These are phyloP conservation scores for Garcia nutans DNA, from an alignment of 345 rosid genomes.

Conservation along the genomic window DNA sequence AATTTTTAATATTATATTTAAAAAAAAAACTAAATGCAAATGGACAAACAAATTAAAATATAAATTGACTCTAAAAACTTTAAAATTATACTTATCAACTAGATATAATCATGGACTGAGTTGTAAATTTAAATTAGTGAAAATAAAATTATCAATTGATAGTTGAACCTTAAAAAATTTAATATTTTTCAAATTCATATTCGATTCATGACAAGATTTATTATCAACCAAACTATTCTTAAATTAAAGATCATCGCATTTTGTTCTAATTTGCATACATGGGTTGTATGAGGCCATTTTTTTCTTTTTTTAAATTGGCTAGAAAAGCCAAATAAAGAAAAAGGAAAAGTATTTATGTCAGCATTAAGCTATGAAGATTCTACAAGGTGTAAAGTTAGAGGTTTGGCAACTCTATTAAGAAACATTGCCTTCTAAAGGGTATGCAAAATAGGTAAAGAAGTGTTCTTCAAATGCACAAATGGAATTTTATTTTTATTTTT, in stretches of 20 bases:
- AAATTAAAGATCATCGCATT: neutral
- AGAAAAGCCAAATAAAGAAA: neutral
- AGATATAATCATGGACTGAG: too few relatives aligned
- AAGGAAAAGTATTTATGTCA: neutral
- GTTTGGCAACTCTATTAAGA: conserved; percentile 17
- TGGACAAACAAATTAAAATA: too few relatives aligned
- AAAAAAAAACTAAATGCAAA: too few relatives aligned
- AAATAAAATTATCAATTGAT: too few relatives aligned
- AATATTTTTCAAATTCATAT: too few relatives aligned
- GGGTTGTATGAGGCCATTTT: neutral
- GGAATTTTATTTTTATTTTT: conserved; percentile 3
- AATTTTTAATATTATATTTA: too few relatives aligned
- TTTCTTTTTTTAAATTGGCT: neutral
- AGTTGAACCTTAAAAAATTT: too few relatives aligned
- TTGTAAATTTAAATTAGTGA: too few relatives aligned
- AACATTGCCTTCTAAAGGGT: neutral
- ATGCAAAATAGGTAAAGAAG: neutral
- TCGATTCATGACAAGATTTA: too few relatives aligned
- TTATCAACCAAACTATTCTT: too few relatives aligned
- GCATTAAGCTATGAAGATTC: conserved; percentile 17
- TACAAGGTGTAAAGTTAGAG: conserved; percentile 17
- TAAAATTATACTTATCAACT: too few relatives aligned
- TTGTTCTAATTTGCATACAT: neutral
- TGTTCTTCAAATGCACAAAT: neutral
- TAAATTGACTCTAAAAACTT: too few relatives aligned